phyloP scores from a whole-genome alignment of 768 basidiomycete species.

The Sporobolomyces pararoseus region DNA sequence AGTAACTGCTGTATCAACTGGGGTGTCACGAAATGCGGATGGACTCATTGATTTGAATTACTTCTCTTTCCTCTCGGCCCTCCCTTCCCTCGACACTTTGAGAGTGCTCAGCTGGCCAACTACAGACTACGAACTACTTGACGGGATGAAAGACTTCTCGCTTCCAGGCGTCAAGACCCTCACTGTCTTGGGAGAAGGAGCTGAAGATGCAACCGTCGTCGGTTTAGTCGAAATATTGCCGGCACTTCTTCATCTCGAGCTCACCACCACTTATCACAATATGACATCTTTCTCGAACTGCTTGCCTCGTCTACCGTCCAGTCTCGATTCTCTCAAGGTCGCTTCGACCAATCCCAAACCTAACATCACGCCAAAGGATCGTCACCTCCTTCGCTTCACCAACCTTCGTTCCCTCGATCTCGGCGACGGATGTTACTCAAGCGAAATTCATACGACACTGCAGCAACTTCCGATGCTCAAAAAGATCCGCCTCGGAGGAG shows the following conservation, averaged over 20 bases:
- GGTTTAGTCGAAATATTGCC: no score
- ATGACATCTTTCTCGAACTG: background rate
- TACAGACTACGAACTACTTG: no score
- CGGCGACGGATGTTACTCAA: background rate
- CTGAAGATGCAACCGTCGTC: no score
- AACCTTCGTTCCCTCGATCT: background rate
- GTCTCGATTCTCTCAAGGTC: background rate
- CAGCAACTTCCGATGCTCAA: background rate
- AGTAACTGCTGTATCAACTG: no score
- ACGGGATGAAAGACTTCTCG: no score
- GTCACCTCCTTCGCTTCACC: background rate
- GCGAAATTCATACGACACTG: background rate
- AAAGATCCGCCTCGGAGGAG: background rate
- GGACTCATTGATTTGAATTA: no score
- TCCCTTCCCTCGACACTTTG: no score
- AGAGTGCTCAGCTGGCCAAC: no score
- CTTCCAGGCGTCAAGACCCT: no score
- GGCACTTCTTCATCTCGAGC: background rate
- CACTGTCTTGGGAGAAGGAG: no score
- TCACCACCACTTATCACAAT: background rate
- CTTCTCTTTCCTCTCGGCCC: no score
- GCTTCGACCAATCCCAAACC: background rate
- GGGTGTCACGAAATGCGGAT: no score
- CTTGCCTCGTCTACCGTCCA: background rate
- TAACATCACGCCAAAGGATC: background rate